Evolutionary conservation across 2,329 filamentous ascomycete species (phyloP).

Genomic region (Dothideomycetes sp.): DNA sequence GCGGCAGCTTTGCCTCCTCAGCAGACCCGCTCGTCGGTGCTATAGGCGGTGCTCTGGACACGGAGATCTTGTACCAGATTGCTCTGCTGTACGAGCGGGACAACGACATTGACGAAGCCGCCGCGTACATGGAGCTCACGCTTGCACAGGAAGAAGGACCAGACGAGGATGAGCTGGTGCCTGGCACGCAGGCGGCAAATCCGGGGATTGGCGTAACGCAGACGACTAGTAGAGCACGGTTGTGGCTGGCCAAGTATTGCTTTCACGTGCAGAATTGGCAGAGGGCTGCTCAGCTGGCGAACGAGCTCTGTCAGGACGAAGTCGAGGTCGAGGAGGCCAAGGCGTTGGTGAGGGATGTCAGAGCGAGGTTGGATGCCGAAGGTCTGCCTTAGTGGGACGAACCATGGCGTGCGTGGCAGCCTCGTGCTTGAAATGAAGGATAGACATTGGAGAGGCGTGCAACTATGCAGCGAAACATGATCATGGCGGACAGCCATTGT

Average conservation of each 20-base stretch:
- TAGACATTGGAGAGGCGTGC: too few relatives aligned
- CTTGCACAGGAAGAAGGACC: constrained; percentile 79
- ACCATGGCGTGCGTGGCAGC: too few relatives aligned
- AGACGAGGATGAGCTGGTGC: constrained; percentile 23
- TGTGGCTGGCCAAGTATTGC: constrained; percentile 84
- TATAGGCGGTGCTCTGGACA: constrained; percentile 59
- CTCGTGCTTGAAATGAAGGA: too few relatives aligned
- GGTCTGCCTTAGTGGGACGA: too few relatives aligned
- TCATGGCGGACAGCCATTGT: too few relatives aligned
- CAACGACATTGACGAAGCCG: constrained; percentile 66
- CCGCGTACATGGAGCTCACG: constrained; percentile 91
- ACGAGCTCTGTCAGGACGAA: constrained; percentile 89
- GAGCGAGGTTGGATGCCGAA: constrained; percentile 55
- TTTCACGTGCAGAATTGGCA: constrained; percentile 65
- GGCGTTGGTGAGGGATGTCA: constrained; percentile 75
- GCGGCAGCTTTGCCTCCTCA: constrained; percentile 37
- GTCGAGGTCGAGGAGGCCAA: constrained; percentile 96
- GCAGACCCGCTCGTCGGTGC: constrained; percentile 33
- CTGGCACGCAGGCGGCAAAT: constrained; percentile 20
- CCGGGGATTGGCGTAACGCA: constrained; percentile 72
- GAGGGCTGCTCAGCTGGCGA: constrained; percentile 69
- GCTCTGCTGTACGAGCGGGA: constrained; percentile 79
- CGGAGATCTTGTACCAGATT: constrained; percentile 83
- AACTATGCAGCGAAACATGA: too few relatives aligned
- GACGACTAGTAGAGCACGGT: constrained; percentile 80